Conservation (phyloP, 371 early-diverging fungal genomes). For the Batkoa obscura region DNA sequence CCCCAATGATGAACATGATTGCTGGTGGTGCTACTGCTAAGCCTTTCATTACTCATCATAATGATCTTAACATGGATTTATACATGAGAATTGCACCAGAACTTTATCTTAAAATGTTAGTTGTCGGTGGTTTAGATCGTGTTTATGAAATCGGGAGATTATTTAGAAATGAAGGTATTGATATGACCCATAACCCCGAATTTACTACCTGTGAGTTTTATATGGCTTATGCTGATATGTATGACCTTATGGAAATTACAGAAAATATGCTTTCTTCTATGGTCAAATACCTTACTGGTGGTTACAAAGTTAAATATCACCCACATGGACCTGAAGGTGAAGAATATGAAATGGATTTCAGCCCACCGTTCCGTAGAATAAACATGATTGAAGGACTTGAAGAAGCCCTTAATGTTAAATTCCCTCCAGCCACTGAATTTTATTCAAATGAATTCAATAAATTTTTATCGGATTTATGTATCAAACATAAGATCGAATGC, state of each 20-base stretch:
- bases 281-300: conserved; percentile 66
- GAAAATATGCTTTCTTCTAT: conserved; percentile 82
- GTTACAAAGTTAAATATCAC: conserved; percentile 48
- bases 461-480: conserved; percentile 80
- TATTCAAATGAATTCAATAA: conserved; percentile 42
- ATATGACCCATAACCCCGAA: conserved; percentile 99
- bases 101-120: conserved; percentile 91
- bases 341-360: conserved; percentile 76
- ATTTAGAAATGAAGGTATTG: conserved; percentile 99
- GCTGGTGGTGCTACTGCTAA: conserved; percentile 99
- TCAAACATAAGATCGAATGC: conserved; percentile 83
- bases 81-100: conserved; percentile 99
- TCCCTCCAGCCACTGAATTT: conserved; percentile 40
- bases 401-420: conserved; percentile 67
- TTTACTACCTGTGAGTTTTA: conserved; percentile 99
- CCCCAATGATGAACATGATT: conserved; percentile 99
- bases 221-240: conserved; percentile 98
- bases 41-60: conserved; percentile 99
- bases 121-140: conserved; percentile 97
- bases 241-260: conserved; percentile 91
- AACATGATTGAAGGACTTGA: conserved; percentile 90
- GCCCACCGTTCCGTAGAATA: conserved; percentile 92
- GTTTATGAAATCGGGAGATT: conserved; percentile 99
- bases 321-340: conserved; percentile 44
- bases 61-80: conserved; percentile 96